These are phyloP conservation scores for Fusarium sp. DNA, from an alignment of 2,329 filamentous ascomycete species.

Conservation along the genomic window DNA sequence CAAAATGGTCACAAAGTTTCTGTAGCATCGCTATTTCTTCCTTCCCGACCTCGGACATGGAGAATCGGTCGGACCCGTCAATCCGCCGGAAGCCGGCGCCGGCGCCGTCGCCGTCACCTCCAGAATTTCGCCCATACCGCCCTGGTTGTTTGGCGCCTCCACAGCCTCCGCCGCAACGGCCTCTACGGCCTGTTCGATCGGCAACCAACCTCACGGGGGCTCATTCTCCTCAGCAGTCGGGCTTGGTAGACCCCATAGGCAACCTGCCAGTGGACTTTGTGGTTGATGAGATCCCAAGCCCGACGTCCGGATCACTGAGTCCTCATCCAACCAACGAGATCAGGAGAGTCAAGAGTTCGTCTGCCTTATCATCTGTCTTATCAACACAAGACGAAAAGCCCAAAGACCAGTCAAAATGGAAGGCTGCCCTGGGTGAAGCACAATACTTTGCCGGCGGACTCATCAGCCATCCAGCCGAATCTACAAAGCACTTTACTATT, in stretches of 20 bases:
- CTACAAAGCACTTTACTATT: constrained; percentile 76
- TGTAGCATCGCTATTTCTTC: constrained; percentile 15
- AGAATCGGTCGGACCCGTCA: constrained; percentile 31
- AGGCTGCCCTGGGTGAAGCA: constrained; percentile 69
- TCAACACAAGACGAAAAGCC: constrained; percentile 27
- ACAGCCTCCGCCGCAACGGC: constrained; percentile 27
- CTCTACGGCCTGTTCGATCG: constrained; percentile 46
- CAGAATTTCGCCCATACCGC: too few species aligned
- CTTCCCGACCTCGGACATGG: constrained; percentile 7
- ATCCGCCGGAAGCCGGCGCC: constrained; percentile 33
- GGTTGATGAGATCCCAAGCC: constrained; percentile 43
- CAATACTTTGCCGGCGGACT: constrained; percentile 77
- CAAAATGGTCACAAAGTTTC: background rate
- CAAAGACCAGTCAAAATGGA: constrained; percentile 57
- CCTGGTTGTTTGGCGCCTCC: too few species aligned
- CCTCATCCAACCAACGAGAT: constrained; percentile 44
- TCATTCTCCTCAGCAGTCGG: constrained; percentile 42
- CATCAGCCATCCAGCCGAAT: constrained; percentile 74
- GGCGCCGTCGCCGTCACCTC: constrained; percentile 28
- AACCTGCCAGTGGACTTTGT: constrained; percentile 45
- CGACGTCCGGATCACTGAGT: constrained; percentile 15
- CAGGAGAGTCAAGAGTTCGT: constrained; percentile 53
- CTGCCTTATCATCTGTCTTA: constrained; percentile 43
- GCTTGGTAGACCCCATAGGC: constrained; percentile 36
- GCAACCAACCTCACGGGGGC: constrained; percentile 46